Percentiles rank a stretch among this genome's conserved stretches.
These are phyloP conservation scores for Cadophora sp. DNA, from an alignment of 2,329 filamentous ascomycete genomes.

Conservation along the genomic window DNA sequence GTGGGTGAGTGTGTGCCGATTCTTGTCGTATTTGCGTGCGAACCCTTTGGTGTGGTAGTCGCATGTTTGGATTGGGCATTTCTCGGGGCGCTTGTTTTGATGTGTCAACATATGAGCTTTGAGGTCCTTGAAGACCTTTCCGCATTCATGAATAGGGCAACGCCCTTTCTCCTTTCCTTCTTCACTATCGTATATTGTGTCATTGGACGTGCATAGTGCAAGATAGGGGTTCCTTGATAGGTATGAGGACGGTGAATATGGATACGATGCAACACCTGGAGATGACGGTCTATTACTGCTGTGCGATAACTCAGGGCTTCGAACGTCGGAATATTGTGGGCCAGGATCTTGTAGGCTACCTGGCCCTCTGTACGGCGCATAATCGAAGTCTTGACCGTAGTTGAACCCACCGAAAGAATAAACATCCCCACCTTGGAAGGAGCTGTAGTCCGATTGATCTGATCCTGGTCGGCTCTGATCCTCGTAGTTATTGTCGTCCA, in stretches of 20 bases:
- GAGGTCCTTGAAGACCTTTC: constrained; percentile 66
- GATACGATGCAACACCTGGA: constrained; percentile 37
- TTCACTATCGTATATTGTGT: constrained; percentile 34
- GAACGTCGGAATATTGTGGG: neutral
- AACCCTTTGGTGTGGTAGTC: constrained; percentile 96
- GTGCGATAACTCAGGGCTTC: neutral
- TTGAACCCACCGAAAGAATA: neutral
- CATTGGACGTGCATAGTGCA: neutral
- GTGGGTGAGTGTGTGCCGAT: constrained; percentile 92
- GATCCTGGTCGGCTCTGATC: neutral
- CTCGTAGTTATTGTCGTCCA: neutral
- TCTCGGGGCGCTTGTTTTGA: constrained; percentile 90
- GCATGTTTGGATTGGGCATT: constrained; percentile 92
- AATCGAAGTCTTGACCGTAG: neutral
- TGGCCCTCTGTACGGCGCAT: neutral
- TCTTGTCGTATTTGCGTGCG: constrained; percentile 97
- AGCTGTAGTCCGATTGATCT: neutral
- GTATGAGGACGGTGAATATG: constrained; percentile 34
- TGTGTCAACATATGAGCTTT: constrained; percentile 97
- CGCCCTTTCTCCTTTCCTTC: constrained; percentile 46
- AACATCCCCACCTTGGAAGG: neutral
- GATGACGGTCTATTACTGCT: constrained; percentile 42
- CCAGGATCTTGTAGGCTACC: neutral
- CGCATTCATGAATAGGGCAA: constrained; percentile 64
- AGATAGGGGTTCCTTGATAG: neutral